Evolutionary conservation across 345 rosid species (phyloP).

Genomic region (Raphanus raphanistrum): DNA sequence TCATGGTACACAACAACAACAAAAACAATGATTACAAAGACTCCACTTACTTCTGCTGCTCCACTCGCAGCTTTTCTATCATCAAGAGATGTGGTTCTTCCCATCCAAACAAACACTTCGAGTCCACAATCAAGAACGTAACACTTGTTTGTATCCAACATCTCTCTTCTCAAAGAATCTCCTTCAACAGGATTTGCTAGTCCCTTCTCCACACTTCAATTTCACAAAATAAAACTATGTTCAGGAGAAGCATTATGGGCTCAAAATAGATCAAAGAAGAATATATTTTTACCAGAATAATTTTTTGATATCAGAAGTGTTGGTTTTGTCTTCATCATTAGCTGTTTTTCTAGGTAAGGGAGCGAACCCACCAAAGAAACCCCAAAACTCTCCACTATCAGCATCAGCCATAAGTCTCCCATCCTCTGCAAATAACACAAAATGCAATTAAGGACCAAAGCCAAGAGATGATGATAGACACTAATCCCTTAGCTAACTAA

Average conservation of each 20-base stretch:
- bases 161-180: slow-evolving; percentile 72
- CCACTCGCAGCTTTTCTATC: slow-evolving; percentile 44
- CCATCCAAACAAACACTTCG: slow-evolving; percentile 47
- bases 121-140: slow-evolving; percentile 44
- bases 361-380: slow-evolving; percentile 95
- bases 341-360: slow-evolving; percentile 86
- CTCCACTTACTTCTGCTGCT: slow-evolving; percentile 37
- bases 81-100: slow-evolving; percentile 44
- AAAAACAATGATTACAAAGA: neutral
- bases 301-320: slow-evolving; percentile 49
- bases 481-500: slow-evolving; percentile 43
- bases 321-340: slow-evolving; percentile 52
- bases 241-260: slow-evolving; percentile 25
- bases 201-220: slow-evolving; percentile 76
- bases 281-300: slow-evolving; percentile 54
- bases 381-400: slow-evolving; percentile 98
- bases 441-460: slow-evolving; percentile 23
- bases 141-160: slow-evolving; percentile 77
- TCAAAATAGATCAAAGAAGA: slow-evolving; percentile 20
- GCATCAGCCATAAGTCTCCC: slow-evolving; percentile 98
- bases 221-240: slow-evolving; percentile 25
- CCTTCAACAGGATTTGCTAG: slow-evolving; percentile 66
- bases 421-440: slow-evolving; percentile 62
- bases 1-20: slow-evolving; percentile 1
- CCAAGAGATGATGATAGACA: slow-evolving; percentile 13